These are phyloP conservation scores for Yarrowia sp. DNA, from an alignment of 805 yeast genomes.

Conservation along the genomic window DNA sequence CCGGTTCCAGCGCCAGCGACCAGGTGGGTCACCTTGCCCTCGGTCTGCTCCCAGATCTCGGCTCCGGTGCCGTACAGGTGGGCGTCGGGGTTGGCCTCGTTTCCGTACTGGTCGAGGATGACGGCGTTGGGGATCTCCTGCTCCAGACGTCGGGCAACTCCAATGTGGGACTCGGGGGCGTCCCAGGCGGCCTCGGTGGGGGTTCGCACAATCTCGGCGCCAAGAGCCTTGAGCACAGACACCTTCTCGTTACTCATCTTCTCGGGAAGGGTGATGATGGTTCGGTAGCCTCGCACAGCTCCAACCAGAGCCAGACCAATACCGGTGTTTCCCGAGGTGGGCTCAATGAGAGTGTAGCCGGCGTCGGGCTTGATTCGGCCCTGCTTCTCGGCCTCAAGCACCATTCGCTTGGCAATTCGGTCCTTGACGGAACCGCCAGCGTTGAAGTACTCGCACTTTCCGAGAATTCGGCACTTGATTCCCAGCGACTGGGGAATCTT, in stretches of 20 bases:
- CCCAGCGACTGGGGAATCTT: constrained; percentile 78
- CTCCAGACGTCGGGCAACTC: constrained; percentile 81
- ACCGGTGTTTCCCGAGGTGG: constrained; percentile 92
- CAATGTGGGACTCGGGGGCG: constrained; percentile 88
- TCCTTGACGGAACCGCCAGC: constrained; percentile 93
- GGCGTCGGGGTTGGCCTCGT: constrained; percentile 80
- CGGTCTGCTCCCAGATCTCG: constrained; percentile 83
- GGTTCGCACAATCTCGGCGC: constrained; percentile 89
- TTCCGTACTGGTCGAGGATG: constrained; percentile 82
- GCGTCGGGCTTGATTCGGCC: constrained; percentile 74
- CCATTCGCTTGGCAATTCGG: constrained; percentile 86
- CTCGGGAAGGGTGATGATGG: constrained; percentile 87
- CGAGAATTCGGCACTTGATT: constrained; percentile 66
- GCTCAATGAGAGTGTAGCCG: constrained; percentile 83
- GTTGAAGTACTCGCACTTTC: constrained; percentile 82
- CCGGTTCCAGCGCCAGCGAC: constrained; percentile 96
- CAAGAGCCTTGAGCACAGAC: constrained; percentile 83
- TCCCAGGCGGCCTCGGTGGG: constrained; percentile 95
- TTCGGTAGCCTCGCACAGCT: constrained; percentile 85
- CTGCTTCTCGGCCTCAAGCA: constrained; percentile 78
- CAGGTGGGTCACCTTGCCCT: constrained; percentile 71
- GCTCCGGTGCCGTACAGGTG: constrained; percentile 85
- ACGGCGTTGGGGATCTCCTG: constrained; percentile 85
- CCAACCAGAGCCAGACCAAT: constrained; percentile 87
- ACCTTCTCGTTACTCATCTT: constrained; percentile 93